Conservation (phyloP, 2,329 filamentous ascomycete species). For the Coniochaeta hoffmannii region DNA sequence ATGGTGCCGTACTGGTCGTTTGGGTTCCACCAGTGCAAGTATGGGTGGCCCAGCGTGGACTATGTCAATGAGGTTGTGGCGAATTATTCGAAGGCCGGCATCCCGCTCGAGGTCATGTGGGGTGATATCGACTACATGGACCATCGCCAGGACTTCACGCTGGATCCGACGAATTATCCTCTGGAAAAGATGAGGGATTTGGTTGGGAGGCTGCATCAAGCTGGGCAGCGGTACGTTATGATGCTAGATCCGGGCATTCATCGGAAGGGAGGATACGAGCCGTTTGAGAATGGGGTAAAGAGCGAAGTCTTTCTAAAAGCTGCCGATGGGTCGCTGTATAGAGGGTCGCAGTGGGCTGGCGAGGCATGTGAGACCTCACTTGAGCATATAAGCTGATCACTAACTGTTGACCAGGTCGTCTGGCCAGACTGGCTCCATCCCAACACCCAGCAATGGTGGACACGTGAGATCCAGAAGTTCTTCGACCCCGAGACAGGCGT, state of each 20-base stretch:
- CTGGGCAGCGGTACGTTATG: slow-evolving; percentile 62
- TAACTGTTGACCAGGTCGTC: slow-evolving; percentile 34
- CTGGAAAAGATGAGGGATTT: slow-evolving; percentile 55
- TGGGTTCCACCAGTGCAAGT: slow-evolving; percentile 56
- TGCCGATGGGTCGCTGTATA: slow-evolving; percentile 47
- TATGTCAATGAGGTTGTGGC: slow-evolving; percentile 57
- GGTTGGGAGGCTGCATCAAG: slow-evolving; percentile 56
- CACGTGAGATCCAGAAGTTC: slow-evolving; percentile 54
- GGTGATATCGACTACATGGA: slow-evolving; percentile 58
- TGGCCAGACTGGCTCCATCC: slow-evolving; percentile 72
- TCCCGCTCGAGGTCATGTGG: slow-evolving; percentile 63
- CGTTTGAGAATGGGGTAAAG: slow-evolving; percentile 29
- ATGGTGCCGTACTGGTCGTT: slow-evolving; percentile 60
- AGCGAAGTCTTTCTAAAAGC: slow-evolving; percentile 36
- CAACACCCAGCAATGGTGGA: slow-evolving; percentile 60
- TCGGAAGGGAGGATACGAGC: slow-evolving; percentile 31
- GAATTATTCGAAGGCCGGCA: slow-evolving; percentile 58
- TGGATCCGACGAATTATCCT: slow-evolving; percentile 56
- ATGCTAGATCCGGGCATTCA: slow-evolving; percentile 67
- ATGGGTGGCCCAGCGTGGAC: slow-evolving; percentile 55
- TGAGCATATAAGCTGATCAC: not conserved
- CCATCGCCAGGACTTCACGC: slow-evolving; percentile 47
- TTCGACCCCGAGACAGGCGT: slow-evolving; percentile 57
- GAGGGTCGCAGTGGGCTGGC: slow-evolving; percentile 70
- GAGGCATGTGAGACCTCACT: slow-evolving; percentile 11